Base-by-base conservation (phyloP, 164 flowering plant genomes). In the Vitis cinerea region DNA sequence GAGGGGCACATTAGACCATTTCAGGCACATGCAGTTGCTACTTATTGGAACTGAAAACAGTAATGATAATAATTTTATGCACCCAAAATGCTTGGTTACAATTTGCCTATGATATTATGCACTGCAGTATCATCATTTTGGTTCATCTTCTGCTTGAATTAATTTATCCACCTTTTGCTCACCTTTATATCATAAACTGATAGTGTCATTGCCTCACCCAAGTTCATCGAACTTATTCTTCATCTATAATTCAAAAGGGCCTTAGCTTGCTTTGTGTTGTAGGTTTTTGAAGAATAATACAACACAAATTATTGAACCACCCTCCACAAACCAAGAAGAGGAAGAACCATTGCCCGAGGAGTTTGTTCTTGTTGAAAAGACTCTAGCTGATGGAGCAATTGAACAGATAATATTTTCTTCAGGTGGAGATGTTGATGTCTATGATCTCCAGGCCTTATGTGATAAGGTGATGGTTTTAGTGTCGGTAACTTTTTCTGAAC, bases 331-430 rank as follows among this genome's bases (percentile, higher is more conserved):
- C 12, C 74, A 75, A 66, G 89, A 83, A 78, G 96, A 87, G 66
- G 97, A 92, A 74, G 89, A 89, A 78, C 83, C 77, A 9, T 70
- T 91, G 69, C 90, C 91, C 10, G 82, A 83, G 57, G 91, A 94
- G 76, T 83, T 92, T 84, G 86, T 90, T 75, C 96, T 94, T 52
- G 74, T 81, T 73, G 97, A 94, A 69, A 94, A 79, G 77, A 84
- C 85, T 59, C 75, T 64, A 61, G 72, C 86, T 64, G 96, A 90
- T 84, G 97, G 99, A 66, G 65, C 78, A 52, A 64, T 80, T 69
- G 97, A 92, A 75, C 90, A 92, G 70, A 88, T 94, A 61, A 74
- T 94, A 47, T 95, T 91, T 71, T 90, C 99, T 75, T 88, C 97
- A 9, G 97, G 96, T 77, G 96, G 87, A 73, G 84, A 90, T 68